phyloP scores from a whole-genome alignment of 441 rosid genomes.

The Manihot esculenta region DNA sequence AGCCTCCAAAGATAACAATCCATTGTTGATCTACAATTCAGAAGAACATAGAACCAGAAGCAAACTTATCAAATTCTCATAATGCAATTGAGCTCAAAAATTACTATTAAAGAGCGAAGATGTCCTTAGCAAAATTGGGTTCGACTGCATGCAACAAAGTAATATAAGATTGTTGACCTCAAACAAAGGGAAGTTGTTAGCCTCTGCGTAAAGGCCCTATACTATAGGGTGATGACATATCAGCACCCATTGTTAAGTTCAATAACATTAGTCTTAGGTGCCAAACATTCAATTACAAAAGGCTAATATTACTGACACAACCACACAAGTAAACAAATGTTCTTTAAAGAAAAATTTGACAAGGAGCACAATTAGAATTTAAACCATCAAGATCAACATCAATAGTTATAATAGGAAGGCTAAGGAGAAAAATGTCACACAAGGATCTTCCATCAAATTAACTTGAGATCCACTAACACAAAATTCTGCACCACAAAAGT shows the following conservation, averaged over 20 bases:
- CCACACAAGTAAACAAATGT: not conserved
- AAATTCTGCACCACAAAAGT: no score
- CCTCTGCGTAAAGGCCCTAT: not conserved
- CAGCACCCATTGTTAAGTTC: not conserved
- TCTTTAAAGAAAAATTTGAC: not conserved
- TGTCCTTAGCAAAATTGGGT: not conserved
- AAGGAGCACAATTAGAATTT: not conserved
- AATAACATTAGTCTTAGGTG: not conserved
- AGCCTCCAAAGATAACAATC: slow-evolving; percentile 56
- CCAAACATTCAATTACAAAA: not conserved
- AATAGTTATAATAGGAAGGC: not conserved
- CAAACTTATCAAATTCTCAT: slow-evolving; percentile 19
- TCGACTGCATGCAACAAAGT: not conserved
- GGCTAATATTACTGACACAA: not conserved
- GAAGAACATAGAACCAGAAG: slow-evolving; percentile 20
- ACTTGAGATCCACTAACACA: not conserved
- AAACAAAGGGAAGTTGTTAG: not conserved
- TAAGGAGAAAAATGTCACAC: not conserved
- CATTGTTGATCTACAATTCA: slow-evolving; percentile 60
- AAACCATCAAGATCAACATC: not conserved
- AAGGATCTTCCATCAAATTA: not conserved
- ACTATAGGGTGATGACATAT: not conserved
- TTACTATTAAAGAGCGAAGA: not conserved
- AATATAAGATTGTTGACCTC: slow-evolving; percentile 1
- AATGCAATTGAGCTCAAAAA: slow-evolving; percentile 2